Evolutionary conservation across 2,329 filamentous ascomycete genomes (phyloP), one percentile per base, ranked within the genome.

Genomic region (Trichoderma lentiforme): DNA sequence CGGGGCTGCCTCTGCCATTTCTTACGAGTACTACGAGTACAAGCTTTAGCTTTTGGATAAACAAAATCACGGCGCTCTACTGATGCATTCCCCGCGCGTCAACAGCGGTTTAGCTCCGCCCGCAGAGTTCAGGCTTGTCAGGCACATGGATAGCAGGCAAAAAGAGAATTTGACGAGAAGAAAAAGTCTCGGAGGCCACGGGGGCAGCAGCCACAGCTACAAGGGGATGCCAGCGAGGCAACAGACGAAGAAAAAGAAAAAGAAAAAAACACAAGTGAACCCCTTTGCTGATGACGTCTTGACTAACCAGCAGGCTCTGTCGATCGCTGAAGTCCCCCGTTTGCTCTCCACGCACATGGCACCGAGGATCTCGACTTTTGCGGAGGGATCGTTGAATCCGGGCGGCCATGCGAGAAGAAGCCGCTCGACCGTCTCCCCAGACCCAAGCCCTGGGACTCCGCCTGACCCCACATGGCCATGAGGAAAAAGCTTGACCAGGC

Each of bases 361-460:
- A 68, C 21, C 63, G 43, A 72, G 39, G 63, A 72, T 72, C 70
- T 68, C 61, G 32, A 68, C 28, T 56, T 71, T 72, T 72, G 70
- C 70, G 70, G 70, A 72, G 70, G 70, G 62, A 72, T 72, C 70
- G 70, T 56, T 68, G 39, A 62, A 62, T 51, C 43, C 43, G 43
- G 43, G 43, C 43, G 43, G 43, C 43, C 43, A 51, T 51, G 43
- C n/a, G 30, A 56, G 60, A 47, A 28, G 34, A 71, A 53, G 34
- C 61, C 62, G 61, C 69, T 60, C 30, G 32, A 26, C 30, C 61
- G 47, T 39, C 53, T 63, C 69, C 69, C 69, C 69, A 12, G 30
- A 18, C 47, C 61, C 61, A 66, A 66, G 53, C 61, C 70, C 70
- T 71, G 70, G 56, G 70, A 66, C 70, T 43, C 70, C 70, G 61